Percentiles rank a stretch among this genome's conserved stretches.
phyloP scores from a whole-genome alignment of 441 rosid species.

The Gossypium trilobum region DNA sequence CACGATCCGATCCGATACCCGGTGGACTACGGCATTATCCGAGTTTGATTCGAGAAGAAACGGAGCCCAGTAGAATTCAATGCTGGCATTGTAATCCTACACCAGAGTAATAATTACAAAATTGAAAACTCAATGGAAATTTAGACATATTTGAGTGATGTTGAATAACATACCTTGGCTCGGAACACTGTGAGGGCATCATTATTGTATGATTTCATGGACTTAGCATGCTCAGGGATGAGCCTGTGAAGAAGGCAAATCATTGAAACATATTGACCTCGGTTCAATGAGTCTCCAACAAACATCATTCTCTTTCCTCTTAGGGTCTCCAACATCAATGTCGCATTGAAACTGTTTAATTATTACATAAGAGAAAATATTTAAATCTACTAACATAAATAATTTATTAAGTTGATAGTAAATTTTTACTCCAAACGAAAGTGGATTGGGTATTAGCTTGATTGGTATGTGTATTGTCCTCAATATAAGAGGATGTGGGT shows the following conservation, averaged over 20 bases:
- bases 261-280: slow-evolving; percentile 75
- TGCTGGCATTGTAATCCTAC: slow-evolving; percentile 73
- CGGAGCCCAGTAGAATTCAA: slow-evolving; percentile 84
- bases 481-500: accelerated
- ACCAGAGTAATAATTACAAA: background rate
- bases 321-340: slow-evolving; percentile 63
- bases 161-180: slow-evolving; percentile 36
- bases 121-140: background rate
- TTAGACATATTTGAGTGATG: background rate
- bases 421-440: too few species aligned
- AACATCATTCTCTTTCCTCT: slow-evolving; percentile 83
- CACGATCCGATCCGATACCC: slow-evolving; percentile 57
- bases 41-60: slow-evolving; percentile 71
- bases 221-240: slow-evolving; percentile 51
- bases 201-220: slow-evolving; percentile 43
- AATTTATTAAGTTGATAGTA: too few species aligned
- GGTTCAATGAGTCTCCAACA: slow-evolving; percentile 78
- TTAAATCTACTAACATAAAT: background rate
- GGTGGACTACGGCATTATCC: slow-evolving; percentile 58
- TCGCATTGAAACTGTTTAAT: slow-evolving; percentile 58
- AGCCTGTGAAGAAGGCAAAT: slow-evolving; percentile 65
- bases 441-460: too few species aligned
- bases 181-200: slow-evolving; percentile 69
- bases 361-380: background rate
- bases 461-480: too few species aligned